Evolutionary conservation across 371 early-diverging fungal species (phyloP).

Genomic region (Chytridium lagenaria): DNA sequence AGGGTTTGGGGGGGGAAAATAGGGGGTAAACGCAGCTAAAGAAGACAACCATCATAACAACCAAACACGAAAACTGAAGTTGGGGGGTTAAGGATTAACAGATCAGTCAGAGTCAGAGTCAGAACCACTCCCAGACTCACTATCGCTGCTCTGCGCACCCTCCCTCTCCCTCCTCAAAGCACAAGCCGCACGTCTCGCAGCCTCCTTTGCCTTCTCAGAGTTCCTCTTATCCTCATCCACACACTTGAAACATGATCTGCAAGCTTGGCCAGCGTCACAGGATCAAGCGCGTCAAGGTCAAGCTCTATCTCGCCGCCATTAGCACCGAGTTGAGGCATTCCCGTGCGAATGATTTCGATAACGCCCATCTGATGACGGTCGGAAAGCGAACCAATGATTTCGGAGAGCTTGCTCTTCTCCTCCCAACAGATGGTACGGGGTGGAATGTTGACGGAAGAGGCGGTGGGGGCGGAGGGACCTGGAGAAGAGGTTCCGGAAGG

Average conservation of each 20-base stretch:
- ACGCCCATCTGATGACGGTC: background rate
- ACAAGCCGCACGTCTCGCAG: background rate
- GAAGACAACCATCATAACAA: no score
- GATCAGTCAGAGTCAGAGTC: background rate
- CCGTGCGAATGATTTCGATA: conserved; percentile 15
- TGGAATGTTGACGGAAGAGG: no score
- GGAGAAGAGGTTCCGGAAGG: conserved; percentile 5
- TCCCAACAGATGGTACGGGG: conserved; percentile 68
- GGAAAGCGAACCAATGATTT: conserved; percentile 4
- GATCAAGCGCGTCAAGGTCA: conserved; percentile 88
- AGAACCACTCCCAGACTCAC: background rate
- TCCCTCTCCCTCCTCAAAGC: background rate
- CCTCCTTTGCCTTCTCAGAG: conserved; percentile 15
- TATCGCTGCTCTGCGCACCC: background rate
- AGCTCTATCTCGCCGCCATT: conserved; percentile 69
- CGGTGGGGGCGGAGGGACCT: background rate
- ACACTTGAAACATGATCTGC: conserved; percentile 71
- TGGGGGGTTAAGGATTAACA: no score
- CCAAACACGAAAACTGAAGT: no score
- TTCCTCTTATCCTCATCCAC: conserved; percentile 13
- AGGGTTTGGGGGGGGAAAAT: no score
- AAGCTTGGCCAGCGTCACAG: conserved; percentile 74
- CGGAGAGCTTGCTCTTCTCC: conserved; percentile 85
- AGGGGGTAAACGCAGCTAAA: no score
- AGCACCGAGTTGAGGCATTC: conserved; percentile 27